Base-by-base conservation (phyloP, 2,329 filamentous ascomycete species). In the Paradendryphiella salina region DNA sequence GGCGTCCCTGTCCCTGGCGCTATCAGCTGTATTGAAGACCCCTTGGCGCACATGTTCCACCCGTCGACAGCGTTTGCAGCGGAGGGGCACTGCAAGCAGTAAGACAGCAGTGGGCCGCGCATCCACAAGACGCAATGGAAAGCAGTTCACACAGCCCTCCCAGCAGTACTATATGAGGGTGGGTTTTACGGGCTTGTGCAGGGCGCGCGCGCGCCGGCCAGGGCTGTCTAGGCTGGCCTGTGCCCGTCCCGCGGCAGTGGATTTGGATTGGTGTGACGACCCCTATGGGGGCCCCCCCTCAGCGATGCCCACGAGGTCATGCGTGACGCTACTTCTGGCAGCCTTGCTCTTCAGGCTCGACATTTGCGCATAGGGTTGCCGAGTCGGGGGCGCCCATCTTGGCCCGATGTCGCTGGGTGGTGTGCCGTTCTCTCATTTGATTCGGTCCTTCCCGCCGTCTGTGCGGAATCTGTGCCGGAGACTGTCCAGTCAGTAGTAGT, bases 391-490 rank as follows among this genome's bases (percentile, higher is more conserved):
- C 58, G 59, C 31, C 31, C 49, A 56, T 56, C 54, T 58, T 57
- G 61, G 56, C 62, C 38, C 62, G 57, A 69, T 61, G 56, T 65
- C 66, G 66, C 62, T 60, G 60, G 43, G 23, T 43, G 43, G 23
- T 43, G 33, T 54, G 54, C 49, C 61, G 48, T 47, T 56, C 55
- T 60, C 54, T 35, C 43, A 41, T 47, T 54, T 70, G 66, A 71
- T 69, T 70, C 64, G 66, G 55, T 63, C 63, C 52, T 55, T 62
- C 54, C 61, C 61, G 63, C 50, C 43, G 57, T 50, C 62, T 44
- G 59, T 65, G 65, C 61, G 52, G 56, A 56, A 50, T 38, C 52
- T 48, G 52, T 60, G 57, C 54, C 56, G 55, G 51, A 26, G 23
- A 38, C 46, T 50, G 40, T 40, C 37, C n/a, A n/a, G n/a, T n/a